Evolutionary conservation across 2,329 filamentous ascomycete species (phyloP), one percentile per base, ranked within the genome.

Genomic region (Curvularia verruculosa): DNA sequence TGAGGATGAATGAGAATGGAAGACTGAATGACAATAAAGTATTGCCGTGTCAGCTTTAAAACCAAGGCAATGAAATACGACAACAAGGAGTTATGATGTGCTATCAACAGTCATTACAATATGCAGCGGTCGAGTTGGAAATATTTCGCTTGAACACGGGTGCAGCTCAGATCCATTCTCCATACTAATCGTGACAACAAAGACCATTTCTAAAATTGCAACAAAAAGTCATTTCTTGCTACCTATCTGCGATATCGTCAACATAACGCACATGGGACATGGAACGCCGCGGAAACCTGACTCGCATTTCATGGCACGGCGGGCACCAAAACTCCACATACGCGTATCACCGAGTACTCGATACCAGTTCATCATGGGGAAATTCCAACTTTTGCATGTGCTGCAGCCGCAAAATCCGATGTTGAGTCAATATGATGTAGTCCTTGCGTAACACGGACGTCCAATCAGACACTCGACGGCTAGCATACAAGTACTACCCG

Each of bases 401-500:
- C 43, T 21, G 12, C 15, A 18, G 31, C 3, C 15, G 13, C 3
- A 8, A 23, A 54, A 49, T 36, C 15, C 39, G 5, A 49, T 54
- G 45, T 54, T 57, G 3, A 9, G 37, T 57, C 50, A 57, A 39
- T 18, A 57, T 57, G 54, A 54, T 48, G 44, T 29, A 44, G 24
- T 19, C 41, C 19, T 54, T 39, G 19, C 39, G 54, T 43, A 34
- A 9, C 5, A 26, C n/a, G n/a, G n/a, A 1, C n/a, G 23, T 15
- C 54, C 54, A 57, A 54, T 54, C 39, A 54, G 6, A 13, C 39
- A 9, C n/a, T 23, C n/a, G 37, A 21, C 46, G 18, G 15, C 40
- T n/a, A 15, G 15, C 21, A 45, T 31, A n/a, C n/a, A n/a, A n/a
- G n/a, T n/a, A n/a, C n/a, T n/a, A 39, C 44, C 40, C 49, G 50